These are phyloP conservation scores for Stentor roeselii DNA, from an alignment of 73 alveolate genomes.

Conservation along the genomic window DNA sequence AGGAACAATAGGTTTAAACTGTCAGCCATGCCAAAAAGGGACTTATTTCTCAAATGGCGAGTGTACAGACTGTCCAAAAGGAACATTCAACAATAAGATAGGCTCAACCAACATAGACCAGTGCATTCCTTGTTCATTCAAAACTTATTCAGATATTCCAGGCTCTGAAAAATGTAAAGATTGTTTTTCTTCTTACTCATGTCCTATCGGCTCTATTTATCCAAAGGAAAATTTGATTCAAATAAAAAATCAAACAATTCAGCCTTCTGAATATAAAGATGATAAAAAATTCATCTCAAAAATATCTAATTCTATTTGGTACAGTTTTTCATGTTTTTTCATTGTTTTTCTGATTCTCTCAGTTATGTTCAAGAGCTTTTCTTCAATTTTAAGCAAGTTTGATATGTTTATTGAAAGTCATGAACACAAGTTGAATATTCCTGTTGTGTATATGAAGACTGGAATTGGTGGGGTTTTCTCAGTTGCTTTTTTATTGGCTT, in stretches of 20 bases:
- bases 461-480: constrained; percentile 22
- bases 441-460: background rate
- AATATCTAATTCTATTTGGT: background rate
- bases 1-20: background rate
- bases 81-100: background rate
- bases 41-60: background rate
- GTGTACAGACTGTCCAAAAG: background rate
- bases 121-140: constrained; percentile 9
- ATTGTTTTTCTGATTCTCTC: background rate
- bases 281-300: background rate
- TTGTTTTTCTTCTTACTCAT: background rate
- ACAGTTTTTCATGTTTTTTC: background rate
- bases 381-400: background rate
- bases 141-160: background rate
- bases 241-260: background rate
- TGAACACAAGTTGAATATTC: background rate
- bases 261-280: background rate
- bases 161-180: background rate
- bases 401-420: background rate
- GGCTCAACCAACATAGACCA: background rate
- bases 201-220: background rate
- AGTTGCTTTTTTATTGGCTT: background rate
- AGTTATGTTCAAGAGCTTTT: background rate
- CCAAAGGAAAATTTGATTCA: background rate
- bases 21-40: background rate